phyloP scores from a whole-genome alignment of 2,329 filamentous ascomycete species.

The Venturia asperata region DNA sequence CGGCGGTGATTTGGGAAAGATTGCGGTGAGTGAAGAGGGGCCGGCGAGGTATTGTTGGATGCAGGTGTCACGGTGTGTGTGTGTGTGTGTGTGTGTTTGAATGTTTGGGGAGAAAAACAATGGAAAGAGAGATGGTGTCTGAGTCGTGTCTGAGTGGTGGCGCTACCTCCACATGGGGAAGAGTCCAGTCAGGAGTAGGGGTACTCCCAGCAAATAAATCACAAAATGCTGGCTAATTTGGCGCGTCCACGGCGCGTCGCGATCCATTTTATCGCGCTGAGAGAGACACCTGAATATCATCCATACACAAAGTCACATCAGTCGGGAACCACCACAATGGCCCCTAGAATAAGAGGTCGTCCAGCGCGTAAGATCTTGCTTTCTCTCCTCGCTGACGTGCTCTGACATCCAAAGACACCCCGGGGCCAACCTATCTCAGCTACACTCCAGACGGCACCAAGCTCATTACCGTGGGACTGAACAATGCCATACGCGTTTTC shows the following conservation, averaged over 20 bases:
- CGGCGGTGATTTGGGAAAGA: background rate
- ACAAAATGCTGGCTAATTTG: background rate
- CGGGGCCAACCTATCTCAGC: slow-evolving; percentile 76
- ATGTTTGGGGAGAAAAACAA: background rate
- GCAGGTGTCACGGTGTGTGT: too few species aligned
- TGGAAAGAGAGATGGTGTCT: background rate
- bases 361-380: slow-evolving; percentile 29
- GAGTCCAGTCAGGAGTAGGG: background rate
- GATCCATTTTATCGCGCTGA: background rate
- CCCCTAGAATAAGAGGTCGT: slow-evolving; percentile 26
- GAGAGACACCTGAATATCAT: background rate
- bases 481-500: slow-evolving; percentile 90
- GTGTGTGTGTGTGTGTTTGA: background rate
- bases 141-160: too few species aligned
- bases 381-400: background rate
- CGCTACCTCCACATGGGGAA: background rate
- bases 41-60: background rate
- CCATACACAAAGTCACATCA: background rate
- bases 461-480: slow-evolving; percentile 84
- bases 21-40: background rate
- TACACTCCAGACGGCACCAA: slow-evolving; percentile 86
- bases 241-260: background rate
- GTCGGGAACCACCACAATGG: slow-evolving; percentile 4
- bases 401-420: slow-evolving; percentile 54
- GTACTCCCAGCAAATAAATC: too few species aligned